Conservation (phyloP, 164 flowering plant species). For the Litsea cubeba region DNA sequence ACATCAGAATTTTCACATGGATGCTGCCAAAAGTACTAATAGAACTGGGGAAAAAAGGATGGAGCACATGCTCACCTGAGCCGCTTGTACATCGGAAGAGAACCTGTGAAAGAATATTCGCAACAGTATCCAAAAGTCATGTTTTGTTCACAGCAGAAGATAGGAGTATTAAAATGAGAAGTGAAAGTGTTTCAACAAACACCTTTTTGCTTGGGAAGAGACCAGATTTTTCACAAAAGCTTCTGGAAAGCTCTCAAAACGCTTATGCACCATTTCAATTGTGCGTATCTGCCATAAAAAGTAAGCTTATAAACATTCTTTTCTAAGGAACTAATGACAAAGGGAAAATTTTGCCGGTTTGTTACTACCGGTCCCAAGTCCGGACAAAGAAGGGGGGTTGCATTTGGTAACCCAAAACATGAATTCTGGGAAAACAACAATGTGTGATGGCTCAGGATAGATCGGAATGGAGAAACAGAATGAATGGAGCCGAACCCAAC, state of each 20-base stretch:
- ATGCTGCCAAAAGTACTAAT: neutral
- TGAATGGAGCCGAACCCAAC: too few species aligned
- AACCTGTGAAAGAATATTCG: constrained; percentile 37
- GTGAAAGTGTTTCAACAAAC: neutral
- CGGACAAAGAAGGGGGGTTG: too few species aligned
- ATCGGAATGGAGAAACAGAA: too few species aligned
- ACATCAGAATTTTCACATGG: neutral
- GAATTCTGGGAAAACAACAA: too few species aligned
- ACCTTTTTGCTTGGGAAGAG: constrained; percentile 62
- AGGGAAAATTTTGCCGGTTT: neutral
- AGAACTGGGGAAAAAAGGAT: neutral
- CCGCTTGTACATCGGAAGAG: constrained; percentile 43
- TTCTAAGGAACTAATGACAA: neutral
- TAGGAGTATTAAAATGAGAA: neutral
- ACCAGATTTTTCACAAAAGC: constrained; percentile 89
- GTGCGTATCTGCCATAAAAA: constrained; percentile 69
- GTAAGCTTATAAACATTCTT: neutral
- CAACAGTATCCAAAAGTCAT: neutral
- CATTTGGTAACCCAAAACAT: too few species aligned
- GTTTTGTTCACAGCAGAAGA: neutral
- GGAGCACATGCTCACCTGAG: constrained; percentile 48
- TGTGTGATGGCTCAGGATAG: too few species aligned
- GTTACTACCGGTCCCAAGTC: too few species aligned
- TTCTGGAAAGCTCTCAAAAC: constrained; percentile 96
- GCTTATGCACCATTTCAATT: constrained; percentile 94